A percentile compares a stretch with the other conserved stretches of the same genome.
phyloP scores from a whole-genome alignment of 1,139 yeast genomes.

The Protomyces arabidopsidicola region DNA sequence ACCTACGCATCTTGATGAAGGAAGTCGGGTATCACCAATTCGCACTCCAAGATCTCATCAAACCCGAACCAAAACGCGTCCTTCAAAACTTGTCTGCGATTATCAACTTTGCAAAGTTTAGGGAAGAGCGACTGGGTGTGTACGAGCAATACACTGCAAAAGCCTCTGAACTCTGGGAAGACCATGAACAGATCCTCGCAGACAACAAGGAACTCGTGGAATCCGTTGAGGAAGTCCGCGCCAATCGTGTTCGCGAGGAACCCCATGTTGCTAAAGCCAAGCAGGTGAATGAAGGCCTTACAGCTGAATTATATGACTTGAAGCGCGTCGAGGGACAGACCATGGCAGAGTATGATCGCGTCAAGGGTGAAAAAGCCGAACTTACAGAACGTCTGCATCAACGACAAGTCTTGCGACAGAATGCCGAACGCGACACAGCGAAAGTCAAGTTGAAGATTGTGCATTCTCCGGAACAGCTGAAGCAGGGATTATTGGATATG shows the following conservation, averaged over 20 bases:
- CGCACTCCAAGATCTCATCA: conserved; percentile 59
- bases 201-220: conserved; percentile 33
- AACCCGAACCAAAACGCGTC: conserved; percentile 65
- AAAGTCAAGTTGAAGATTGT: conserved; percentile 57
- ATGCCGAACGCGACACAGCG: conserved; percentile 56
- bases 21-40: conserved; percentile 75
- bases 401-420: conserved; percentile 47
- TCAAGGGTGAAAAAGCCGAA: conserved; percentile 58
- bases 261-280: conserved; percentile 48
- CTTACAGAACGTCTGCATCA: conserved; percentile 48
- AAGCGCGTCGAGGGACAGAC: conserved; percentile 61
- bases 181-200: conserved; percentile 19
- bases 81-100: conserved; percentile 72
- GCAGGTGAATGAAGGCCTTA: conserved; percentile 56
- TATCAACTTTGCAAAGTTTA: conserved; percentile 75
- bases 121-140: conserved; percentile 70
- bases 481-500: conserved; percentile 55
- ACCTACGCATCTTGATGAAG: conserved; percentile 35
- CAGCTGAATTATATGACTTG: conserved; percentile 57
- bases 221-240: conserved; percentile 36
- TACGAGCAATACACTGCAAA: conserved; percentile 58
- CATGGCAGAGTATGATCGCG: conserved; percentile 60
- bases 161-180: conserved; percentile 44
- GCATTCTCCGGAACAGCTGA: conserved; percentile 57
- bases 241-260: conserved; percentile 34